A percentile compares a stretch with the other conserved stretches of the same genome.
Evolutionary conservation across 2,329 filamentous ascomycete species (phyloP).

Genomic region (Venturia oleaginea): DNA sequence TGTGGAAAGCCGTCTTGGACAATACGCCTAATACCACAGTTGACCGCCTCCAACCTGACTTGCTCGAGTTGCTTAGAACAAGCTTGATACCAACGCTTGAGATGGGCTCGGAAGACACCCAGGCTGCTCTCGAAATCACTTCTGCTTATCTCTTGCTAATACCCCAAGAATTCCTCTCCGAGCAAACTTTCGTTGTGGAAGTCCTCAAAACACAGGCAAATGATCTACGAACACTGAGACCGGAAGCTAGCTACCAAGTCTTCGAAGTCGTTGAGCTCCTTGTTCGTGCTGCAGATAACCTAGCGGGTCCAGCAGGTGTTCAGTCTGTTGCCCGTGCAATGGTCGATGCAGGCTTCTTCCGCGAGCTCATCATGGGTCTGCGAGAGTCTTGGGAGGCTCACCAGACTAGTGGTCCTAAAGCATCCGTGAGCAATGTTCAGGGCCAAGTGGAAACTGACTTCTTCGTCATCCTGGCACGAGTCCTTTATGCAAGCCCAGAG

Average conservation of each 20-base stretch:
- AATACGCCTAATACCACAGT: constrained; percentile 40
- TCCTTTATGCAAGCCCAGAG: constrained; percentile 62
- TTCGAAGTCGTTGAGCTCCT: constrained; percentile 38
- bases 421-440: constrained; percentile 58
- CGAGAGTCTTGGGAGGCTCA: constrained; percentile 53
- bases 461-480: constrained; percentile 69
- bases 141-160: constrained; percentile 41
- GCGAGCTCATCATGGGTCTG: constrained; percentile 40
- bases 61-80: constrained; percentile 31
- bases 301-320: constrained; percentile 43
- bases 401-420: constrained; percentile 73
- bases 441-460: constrained; percentile 76
- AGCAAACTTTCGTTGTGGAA: constrained; percentile 28
- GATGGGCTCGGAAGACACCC: constrained; percentile 39
- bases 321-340: constrained; percentile 21
- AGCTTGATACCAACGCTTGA: constrained; percentile 39
- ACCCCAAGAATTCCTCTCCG: constrained; percentile 36
- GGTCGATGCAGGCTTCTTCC: constrained; percentile 33
- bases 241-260: constrained; percentile 39
- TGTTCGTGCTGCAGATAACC: constrained; percentile 42
- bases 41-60: constrained; percentile 28
- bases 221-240: constrained; percentile 38
- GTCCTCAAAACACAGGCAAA: constrained; percentile 32
- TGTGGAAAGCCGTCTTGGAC: constrained; percentile 74
- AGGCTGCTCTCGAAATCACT: constrained; percentile 40